Evolutionary conservation across 148 eudicot genomes (phyloP).

Genomic region (Camellia sinensis): DNA sequence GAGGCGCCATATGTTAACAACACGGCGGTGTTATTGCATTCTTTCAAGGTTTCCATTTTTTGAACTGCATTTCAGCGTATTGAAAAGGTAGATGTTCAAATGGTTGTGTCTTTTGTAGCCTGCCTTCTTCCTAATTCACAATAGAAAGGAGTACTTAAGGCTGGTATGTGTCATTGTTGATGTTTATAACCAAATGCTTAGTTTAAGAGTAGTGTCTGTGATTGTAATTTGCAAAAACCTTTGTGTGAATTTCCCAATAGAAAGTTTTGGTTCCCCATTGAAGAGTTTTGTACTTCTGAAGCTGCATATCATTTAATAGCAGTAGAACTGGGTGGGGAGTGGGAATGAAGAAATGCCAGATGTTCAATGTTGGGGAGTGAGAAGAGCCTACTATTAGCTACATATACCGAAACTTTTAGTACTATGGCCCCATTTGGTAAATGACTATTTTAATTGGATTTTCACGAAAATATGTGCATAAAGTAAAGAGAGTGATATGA

Average conservation of each 20-base stretch:
- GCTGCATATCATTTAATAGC: neutral
- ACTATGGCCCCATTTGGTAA: too few relatives aligned
- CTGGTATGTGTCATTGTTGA: conserved; percentile 1
- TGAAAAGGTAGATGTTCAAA: conserved; percentile 59
- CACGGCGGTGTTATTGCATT: conserved; percentile 93
- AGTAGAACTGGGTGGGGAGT: neutral
- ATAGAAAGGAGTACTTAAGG: neutral
- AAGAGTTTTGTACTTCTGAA: neutral
- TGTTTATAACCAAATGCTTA: neutral
- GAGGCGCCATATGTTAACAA: conserved; percentile 73
- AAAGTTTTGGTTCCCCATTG: neutral
- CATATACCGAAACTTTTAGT: neutral
- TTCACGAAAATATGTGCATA: too few relatives aligned
- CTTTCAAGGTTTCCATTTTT: conserved; percentile 89
- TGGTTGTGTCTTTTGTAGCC: neutral
- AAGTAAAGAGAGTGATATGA: too few relatives aligned
- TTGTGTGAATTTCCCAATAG: neutral
- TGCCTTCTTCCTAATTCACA: neutral
- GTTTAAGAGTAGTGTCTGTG: neutral
- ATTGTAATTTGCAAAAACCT: neutral
- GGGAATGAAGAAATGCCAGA: conserved; percentile 4
- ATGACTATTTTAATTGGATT: too few relatives aligned
- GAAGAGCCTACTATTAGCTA: neutral
- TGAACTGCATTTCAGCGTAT: conserved; percentile 87
- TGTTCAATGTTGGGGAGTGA: neutral